Base-by-base conservation (phyloP, 257 asterid genomes). In the Asclepias syriaca region DNA sequence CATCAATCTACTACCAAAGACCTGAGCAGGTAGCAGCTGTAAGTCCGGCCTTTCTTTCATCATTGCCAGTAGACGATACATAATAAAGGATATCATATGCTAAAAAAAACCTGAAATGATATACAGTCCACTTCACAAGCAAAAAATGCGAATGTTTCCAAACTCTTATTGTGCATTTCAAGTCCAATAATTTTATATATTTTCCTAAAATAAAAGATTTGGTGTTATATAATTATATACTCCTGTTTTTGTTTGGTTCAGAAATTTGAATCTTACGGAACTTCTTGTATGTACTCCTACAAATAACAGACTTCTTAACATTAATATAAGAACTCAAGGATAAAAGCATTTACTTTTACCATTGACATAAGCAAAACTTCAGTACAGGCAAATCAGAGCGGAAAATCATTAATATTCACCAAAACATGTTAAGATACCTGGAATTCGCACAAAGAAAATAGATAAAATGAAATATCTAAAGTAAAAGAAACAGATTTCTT, bases 41-140 rank as follows among this genome's bases (percentile, higher is more conserved):
- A 88, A 85, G 96, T 71, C 90, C 94, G 94, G 96, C 98, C 96
- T 92, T 90, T 92, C 77, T 88, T 29, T 88, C 94, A 83, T 90
- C 96, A 90, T 81, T 69, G 94, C 93, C 91, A 83, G 75, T 81
- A 82, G 75, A 60, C 13, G 19, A 45, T 54, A 66, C 56, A 21
- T 56, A 18, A 67, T 19, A 46, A 22, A 63, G 56, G 3, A 53
- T 14, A 34, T 32, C 9, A 43, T 7, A 29, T 16, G 29, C 59
- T 18, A 27, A 21, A 50, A 55, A 56, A 56, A 6, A 46, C 16
- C 27, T 45, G 68, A 74, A 74, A 74, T 46, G 8, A 22, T 27
- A 68, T 16, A 22, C 1, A 43, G 45, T 14, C 19, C 0, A 29
- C 72, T 55, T 66, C 60, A 29, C 68, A 14, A 53, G 50, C 15